A percentile compares a stretch with the other conserved stretches of the same genome.
These are phyloP conservation scores for Neurospora sp. DNA, from an alignment of 495 filamentous ascomycete species.

Conservation along the genomic window DNA sequence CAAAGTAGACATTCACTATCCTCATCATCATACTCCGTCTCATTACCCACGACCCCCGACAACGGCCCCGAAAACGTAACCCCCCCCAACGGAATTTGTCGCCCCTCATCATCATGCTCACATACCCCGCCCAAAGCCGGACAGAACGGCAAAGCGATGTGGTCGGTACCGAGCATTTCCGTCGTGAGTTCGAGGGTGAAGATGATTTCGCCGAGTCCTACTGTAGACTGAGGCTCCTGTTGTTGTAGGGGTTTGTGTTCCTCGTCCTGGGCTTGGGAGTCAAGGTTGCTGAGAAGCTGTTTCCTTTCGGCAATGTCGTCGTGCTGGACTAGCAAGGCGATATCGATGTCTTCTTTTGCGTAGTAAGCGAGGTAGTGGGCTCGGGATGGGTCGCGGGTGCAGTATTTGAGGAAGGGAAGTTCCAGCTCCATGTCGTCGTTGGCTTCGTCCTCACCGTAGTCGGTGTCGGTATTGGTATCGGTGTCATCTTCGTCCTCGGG, in stretches of 20 bases:
- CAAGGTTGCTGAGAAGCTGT: background rate
- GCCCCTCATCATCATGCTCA: background rate
- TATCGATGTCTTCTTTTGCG: background rate
- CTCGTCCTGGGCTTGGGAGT: background rate
- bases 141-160: background rate
- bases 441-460: background rate
- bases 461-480: background rate
- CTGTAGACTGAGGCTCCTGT: background rate
- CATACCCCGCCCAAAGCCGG: background rate
- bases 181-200: background rate
- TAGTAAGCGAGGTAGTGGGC: background rate
- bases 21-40: background rate
- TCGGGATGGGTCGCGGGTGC: background rate
- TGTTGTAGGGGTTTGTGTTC: background rate
- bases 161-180: background rate
- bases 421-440: background rate
- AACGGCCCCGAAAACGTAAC: background rate
- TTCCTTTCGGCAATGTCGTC: background rate
- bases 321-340: background rate
- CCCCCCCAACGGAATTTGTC: background rate
- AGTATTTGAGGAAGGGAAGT: background rate
- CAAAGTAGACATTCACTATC: background rate
- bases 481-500: background rate
- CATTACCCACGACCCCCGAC: background rate
- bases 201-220: background rate